Evolutionary conservation across 441 rosid genomes (phyloP), one percentile per base, ranked within the genome.

Genomic region (Populus hybrid): DNA sequence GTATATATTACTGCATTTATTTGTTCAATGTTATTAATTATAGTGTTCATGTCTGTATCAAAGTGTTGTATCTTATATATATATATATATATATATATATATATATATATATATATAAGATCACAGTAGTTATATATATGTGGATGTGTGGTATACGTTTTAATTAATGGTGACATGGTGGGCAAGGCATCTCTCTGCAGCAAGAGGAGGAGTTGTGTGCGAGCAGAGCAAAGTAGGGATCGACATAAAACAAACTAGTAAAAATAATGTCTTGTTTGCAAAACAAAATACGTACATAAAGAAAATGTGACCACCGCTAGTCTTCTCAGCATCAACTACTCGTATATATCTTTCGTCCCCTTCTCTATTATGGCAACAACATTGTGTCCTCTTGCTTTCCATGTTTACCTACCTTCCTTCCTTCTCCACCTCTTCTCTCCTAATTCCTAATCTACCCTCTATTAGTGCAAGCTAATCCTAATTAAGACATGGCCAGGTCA

Each of bases 241-340:
- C 65, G 76, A 76, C 82, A 73, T n/a, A 73, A 73, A 79, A 79
- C 73, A 74, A 76, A 45, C 74, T 18, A 23, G 64, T 75, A 75
- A 78, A 78, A 61, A 45, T 9, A 35, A 68, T 71, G 76, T 71
- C 24, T 61, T 29, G 31, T 29, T 64, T 78, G 31, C 31, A 29
- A 29, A 29, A 61, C 29, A 26, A 73, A 38, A 72, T 61, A 40
- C 2, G 56, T 7, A 71, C 80, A 81, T 72, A 73, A 69, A 73
- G 68, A 81, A 78, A 71, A 73, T 79, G 77, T 65, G 80, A 75
- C 14, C 1, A 38, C 31, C 31, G 20, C 21, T 2, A 26, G 29
- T 69, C 70, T 40, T 66, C 66, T 73, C 71, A 71, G 71, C 74
- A 68, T 74, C 83, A 66, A 67, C 77, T 79, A 26, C 31, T 29